A percentile compares a stretch with the other conserved stretches of the same genome.
These are phyloP conservation scores for Neonectria sp. DNA, from an alignment of 2,329 filamentous ascomycete genomes.

Conservation along the genomic window DNA sequence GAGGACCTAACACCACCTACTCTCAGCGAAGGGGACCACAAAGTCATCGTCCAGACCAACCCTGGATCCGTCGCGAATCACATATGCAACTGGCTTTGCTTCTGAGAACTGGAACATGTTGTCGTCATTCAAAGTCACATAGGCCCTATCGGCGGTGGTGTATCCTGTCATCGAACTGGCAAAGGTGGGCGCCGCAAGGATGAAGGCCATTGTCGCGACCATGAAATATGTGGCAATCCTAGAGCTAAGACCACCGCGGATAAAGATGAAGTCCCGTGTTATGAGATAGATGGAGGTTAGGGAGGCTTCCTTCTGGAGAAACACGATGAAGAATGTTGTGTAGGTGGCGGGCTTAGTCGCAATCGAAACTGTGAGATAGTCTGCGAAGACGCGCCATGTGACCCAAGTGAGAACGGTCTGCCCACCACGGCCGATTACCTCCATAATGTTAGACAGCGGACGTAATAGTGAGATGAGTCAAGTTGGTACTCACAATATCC, in stretches of 20 bases:
- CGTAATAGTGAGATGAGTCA: not conserved
- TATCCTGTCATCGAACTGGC: conserved; percentile 35
- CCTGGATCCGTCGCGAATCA: conserved; percentile 25
- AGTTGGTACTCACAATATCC: conserved; percentile 22
- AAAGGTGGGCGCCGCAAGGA: conserved; percentile 19
- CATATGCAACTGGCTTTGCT: not conserved
- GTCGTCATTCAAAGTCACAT: not conserved
- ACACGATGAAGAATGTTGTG: conserved; percentile 17
- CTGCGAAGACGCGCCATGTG: conserved; percentile 24
- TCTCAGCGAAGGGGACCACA: not conserved
- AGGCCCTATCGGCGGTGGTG: conserved; percentile 3
- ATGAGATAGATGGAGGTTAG: not conserved
- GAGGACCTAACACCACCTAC: not conserved
- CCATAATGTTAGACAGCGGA: not conserved
- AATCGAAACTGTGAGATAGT: conserved; percentile 26
- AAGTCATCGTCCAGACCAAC: fast-evolving
- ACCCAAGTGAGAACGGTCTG: conserved; percentile 1
- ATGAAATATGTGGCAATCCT: conserved; percentile 15
- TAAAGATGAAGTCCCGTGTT: not conserved
- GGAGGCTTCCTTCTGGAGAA: not conserved
- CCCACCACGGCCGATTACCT: conserved; percentile 20
- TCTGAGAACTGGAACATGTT: fast-evolving
- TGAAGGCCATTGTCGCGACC: not conserved
- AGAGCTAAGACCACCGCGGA: conserved; percentile 2
- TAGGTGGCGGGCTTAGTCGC: conserved; percentile 11